Base-by-base conservation (phyloP, 208 protist species). In the Phytomonas francai region DNA sequence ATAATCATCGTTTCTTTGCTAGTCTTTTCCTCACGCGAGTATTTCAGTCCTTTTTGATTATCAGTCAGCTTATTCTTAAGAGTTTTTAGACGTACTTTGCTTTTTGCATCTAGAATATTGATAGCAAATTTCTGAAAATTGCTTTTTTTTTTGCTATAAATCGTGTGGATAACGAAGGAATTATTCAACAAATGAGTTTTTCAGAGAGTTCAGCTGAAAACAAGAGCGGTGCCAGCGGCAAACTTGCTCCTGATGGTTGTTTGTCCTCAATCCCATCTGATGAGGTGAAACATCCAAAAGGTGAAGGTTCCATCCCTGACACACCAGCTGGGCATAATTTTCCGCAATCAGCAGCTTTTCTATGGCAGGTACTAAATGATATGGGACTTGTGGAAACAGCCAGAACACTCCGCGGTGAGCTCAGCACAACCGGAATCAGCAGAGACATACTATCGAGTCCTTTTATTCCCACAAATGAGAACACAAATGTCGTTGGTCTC, bases 281-380 rank as follows among this genome's bases (percentile, higher is more conserved):
- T 54, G 45, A 25, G 22, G 16, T 19, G 25, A 1, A 25, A 54
- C 45, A 54, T 19, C 45, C 16, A 1, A 54, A 22, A 5, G 22
- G 6, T 7, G 45, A 25, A 54, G 8, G 45, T 19, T 22, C 45
- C 45, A 22, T 54, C 42, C 16, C 42, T 51, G 16, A 3, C 42
- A 12, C 2, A 9, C 45, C 45, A 25, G 45, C 45, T 25, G 19
- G 45, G 19, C 45, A 54, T 12, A 54, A 25, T 25, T 54, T 54
- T 54, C 45, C 45, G 6, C 11, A 54, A 19, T 54, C 45, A 54
- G 45, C 25, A 19, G 45, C 45, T 25, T 54, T 54, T 54, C 45
- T 54, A 25, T 54, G 45, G 45, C 45, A 54, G 45, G 45, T 54
- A 54, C 22, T 54, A 54, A 54, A 54, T 54, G 45, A 54, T 54